phyloP scores from a whole-genome alignment of 2,329 filamentous ascomycete species.

The Penicillium brasilianum region DNA sequence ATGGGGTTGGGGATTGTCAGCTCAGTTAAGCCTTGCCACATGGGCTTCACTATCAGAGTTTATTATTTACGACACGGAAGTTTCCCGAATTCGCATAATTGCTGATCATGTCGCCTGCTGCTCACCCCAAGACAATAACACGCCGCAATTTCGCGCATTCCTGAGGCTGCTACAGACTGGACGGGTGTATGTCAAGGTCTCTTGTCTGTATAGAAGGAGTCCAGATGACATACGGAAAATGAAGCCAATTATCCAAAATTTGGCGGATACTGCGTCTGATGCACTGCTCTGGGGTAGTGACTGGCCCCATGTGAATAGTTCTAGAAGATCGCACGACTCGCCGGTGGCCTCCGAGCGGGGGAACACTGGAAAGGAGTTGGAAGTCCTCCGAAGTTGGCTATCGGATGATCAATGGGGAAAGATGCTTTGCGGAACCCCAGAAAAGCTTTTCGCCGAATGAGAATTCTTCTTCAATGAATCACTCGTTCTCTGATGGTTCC shows the following conservation, averaged over 20 bases:
- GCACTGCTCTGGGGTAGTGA: constrained; percentile 23
- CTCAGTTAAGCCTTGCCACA: constrained; percentile 16
- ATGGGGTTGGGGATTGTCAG: constrained; percentile 19
- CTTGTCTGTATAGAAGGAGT: constrained; percentile 16
- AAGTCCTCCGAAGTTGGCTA: constrained; percentile 12
- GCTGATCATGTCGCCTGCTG: constrained; percentile 19
- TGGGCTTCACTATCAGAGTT: constrained; percentile 17
- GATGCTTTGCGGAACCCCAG: constrained; percentile 17
- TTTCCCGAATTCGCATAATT: constrained; percentile 7
- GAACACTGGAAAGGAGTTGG: constrained; percentile 10
- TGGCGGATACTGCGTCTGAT: constrained; percentile 6
- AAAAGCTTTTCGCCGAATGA: constrained; percentile 13
- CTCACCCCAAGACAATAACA: constrained; percentile 5
- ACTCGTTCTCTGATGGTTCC: no score
- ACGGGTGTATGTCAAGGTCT: constrained; percentile 18
- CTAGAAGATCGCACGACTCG: background rate
- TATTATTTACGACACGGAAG: constrained; percentile 12
- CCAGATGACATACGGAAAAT: constrained; percentile 7
- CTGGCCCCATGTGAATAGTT: constrained; percentile 22
- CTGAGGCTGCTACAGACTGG: constrained; percentile 10
- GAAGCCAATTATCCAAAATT: constrained; percentile 14
- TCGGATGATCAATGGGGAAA: constrained; percentile 8
- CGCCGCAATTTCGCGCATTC: constrained; percentile 2
- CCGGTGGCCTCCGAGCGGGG: background rate
- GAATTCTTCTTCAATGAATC: no score